A percentile compares a stretch with the other conserved stretches of the same genome.
Conservation (phyloP, 2,329 filamentous ascomycete species). For the Phoma sp. region DNA sequence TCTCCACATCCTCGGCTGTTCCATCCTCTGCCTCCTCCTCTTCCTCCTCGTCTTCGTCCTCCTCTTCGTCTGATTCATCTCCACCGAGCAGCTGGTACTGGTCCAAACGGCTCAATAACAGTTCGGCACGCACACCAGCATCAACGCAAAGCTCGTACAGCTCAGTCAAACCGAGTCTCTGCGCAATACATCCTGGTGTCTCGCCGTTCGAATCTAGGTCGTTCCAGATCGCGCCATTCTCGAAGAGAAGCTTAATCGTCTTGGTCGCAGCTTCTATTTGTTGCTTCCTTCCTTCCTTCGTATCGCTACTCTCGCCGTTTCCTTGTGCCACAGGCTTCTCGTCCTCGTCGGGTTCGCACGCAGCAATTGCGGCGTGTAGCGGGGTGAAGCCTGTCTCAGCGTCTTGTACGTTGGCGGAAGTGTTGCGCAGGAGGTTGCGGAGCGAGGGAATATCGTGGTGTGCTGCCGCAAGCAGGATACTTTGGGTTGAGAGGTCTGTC, state of each 20-base stretch:
- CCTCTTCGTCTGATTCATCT: constrained; percentile 58
- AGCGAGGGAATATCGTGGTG: constrained; percentile 72
- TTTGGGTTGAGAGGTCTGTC: constrained; percentile 58
- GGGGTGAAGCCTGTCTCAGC: constrained; percentile 84
- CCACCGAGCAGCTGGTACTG: constrained; percentile 77
- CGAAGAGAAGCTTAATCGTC: constrained; percentile 76
- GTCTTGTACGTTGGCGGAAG: constrained; percentile 78
- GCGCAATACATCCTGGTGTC: constrained; percentile 88
- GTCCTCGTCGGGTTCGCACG: constrained; percentile 55
- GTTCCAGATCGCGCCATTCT: constrained; percentile 96
- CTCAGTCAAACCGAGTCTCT: constrained; percentile 67
- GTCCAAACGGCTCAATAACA: constrained; percentile 82
- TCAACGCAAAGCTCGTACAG: constrained; percentile 86
- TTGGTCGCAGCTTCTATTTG: constrained; percentile 64
- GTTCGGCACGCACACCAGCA: constrained; percentile 87
- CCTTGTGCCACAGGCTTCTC: constrained; percentile 39
- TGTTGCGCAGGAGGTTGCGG: constrained; percentile 69
- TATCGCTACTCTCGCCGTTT: constrained; percentile 29
- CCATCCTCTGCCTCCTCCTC: constrained; percentile 19
- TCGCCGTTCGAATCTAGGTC: constrained; percentile 85
- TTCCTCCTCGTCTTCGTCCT: constrained; percentile 51
- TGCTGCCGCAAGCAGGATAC: constrained; percentile 69
- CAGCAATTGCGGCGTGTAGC: constrained; percentile 86
- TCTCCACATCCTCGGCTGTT: constrained; percentile 23
- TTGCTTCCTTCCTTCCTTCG: constrained; percentile 43